These are phyloP conservation scores for Blastobotrys elegans DNA, from an alignment of 1,139 yeast species.

Conservation along the genomic window DNA sequence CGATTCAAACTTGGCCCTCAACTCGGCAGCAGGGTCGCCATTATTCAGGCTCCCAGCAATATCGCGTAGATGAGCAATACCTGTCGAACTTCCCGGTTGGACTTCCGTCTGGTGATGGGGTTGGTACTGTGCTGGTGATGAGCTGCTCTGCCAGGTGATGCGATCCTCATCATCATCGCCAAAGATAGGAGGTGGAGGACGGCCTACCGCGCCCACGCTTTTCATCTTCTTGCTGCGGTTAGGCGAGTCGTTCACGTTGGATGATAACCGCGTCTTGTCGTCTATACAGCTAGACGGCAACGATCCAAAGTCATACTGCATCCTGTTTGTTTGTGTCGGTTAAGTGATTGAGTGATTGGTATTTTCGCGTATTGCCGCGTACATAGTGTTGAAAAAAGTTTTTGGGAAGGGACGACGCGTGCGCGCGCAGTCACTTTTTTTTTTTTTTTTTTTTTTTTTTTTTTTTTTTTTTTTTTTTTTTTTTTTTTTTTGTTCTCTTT, in stretches of 20 bases:
- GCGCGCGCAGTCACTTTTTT: no score
- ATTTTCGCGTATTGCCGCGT: no score
- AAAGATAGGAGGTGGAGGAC: neutral
- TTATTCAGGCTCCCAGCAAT: neutral
- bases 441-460: no score
- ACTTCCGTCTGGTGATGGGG: neutral
- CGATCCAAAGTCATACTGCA: conserved; percentile 12
- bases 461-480: no score
- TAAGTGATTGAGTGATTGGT: no score
- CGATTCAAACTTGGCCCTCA: conserved; percentile 9
- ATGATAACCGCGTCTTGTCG: neutral
- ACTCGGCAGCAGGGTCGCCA: conserved; percentile 6
- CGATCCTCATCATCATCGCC: conserved; percentile 6
- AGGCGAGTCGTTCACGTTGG: conserved; percentile 5
- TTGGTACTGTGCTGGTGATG: conserved; percentile 5
- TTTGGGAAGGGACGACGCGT: no score
- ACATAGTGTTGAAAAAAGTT: no score
- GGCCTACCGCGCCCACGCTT: neutral
- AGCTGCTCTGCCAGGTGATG: conserved; percentile 9
- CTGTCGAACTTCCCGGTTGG: neutral
- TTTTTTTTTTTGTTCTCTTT: no score
- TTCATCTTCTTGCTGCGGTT: conserved; percentile 2
- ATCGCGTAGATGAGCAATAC: neutral
- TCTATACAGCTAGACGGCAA: conserved; percentile 10
- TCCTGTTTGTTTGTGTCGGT: no score